Evolutionary conservation across 192 early-diverging fungal species (phyloP).

Genomic region (Dissophora ornata): DNA sequence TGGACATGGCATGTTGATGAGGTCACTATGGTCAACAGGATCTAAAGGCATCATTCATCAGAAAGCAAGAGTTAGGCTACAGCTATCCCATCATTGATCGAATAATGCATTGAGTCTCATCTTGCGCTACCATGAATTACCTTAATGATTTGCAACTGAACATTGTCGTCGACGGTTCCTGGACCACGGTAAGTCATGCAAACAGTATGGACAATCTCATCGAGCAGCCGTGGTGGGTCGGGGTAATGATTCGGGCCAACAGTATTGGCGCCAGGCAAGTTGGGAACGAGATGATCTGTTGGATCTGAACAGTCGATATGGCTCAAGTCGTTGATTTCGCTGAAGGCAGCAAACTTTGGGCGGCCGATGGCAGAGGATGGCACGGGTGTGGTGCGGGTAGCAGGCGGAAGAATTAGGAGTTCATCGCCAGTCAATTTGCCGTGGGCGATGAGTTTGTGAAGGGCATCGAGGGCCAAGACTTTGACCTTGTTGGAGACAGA

Average conservation of each 20-base stretch:
- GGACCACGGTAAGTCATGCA: conserved; percentile 58
- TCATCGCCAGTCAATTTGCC: conserved; percentile 50
- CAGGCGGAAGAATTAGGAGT: conserved; percentile 36
- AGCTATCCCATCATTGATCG: too few species aligned
- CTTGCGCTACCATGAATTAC: too few species aligned
- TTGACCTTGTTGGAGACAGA: conserved; percentile 53
- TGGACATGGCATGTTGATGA: conserved; percentile 57
- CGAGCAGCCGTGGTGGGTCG: conserved; percentile 53
- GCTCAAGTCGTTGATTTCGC: conserved; percentile 54
- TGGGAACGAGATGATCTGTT: conserved; percentile 51
- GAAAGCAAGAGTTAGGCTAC: too few species aligned
- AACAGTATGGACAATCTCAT: conserved; percentile 59
- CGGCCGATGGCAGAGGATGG: conserved; percentile 24
- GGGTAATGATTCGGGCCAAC: conserved; percentile 54
- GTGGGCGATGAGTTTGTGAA: conserved; percentile 59
- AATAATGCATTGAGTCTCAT: too few species aligned
- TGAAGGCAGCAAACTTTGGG: conserved; percentile 47
- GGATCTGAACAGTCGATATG: conserved; percentile 51
- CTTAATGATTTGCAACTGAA: conserved; percentile 59
- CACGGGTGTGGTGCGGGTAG: conserved; percentile 20
- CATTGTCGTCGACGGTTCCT: conserved; percentile 53
- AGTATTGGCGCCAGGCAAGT: conserved; percentile 46
- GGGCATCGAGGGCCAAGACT: conserved; percentile 52
- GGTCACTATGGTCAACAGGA: conserved; percentile 57
- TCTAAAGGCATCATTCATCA: conserved; percentile 9